Evolutionary conservation across 306 rosid genomes (phyloP).

Genomic region (Ormosia emarginata): DNA sequence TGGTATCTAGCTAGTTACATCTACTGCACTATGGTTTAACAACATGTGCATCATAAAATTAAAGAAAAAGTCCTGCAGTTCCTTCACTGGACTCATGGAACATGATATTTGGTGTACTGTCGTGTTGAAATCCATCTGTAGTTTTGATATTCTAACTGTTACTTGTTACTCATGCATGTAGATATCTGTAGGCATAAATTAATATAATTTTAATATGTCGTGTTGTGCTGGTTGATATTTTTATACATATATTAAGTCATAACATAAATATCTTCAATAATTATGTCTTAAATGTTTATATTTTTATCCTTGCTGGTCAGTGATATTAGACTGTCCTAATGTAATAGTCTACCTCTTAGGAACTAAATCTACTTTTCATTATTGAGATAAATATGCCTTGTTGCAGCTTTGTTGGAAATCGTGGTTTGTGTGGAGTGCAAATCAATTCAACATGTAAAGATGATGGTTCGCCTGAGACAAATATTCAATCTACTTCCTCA

Average conservation of each 20-base stretch:
- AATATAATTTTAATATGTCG: background rate
- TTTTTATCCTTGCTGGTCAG: constrained; percentile 8
- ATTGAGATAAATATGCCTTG: constrained; percentile 22
- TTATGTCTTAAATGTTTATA: background rate
- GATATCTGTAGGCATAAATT: background rate
- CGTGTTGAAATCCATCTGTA: background rate
- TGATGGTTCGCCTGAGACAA: constrained; percentile 48
- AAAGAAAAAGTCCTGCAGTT: background rate
- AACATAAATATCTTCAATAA: background rate
- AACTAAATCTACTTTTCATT: background rate
- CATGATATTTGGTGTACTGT: background rate
- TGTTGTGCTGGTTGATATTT: background rate
- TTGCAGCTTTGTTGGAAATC: constrained; percentile 89
- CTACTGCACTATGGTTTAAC: background rate
- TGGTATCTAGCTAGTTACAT: background rate
- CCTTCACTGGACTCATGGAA: background rate
- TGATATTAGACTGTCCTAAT: constrained; percentile 6
- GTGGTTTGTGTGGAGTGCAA: constrained; percentile 86
- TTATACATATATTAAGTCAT: background rate
- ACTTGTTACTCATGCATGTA: background rate
- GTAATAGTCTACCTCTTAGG: background rate
- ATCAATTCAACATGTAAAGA: constrained; percentile 61
- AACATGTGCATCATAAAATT: background rate
- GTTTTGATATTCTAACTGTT: constrained; percentile 5
- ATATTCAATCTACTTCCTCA: constrained; percentile 38